Evolutionary conservation across 805 yeast species (phyloP).

Genomic region (Yarrowia osloensis): DNA sequence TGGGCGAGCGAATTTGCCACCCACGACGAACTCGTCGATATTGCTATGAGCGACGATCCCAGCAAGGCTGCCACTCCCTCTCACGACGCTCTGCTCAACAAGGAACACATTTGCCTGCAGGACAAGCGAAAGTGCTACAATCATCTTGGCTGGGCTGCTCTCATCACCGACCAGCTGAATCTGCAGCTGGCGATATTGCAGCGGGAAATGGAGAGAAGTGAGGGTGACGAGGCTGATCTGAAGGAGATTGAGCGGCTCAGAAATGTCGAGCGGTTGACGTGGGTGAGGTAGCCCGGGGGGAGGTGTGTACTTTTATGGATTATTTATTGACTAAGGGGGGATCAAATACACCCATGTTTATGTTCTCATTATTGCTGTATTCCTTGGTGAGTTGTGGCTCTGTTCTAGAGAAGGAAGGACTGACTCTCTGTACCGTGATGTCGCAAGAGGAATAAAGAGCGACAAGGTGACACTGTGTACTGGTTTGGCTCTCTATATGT

Average conservation of each 20-base stretch:
- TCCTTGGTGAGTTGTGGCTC: too few relatives aligned
- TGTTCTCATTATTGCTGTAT: too few relatives aligned
- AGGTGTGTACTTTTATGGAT: neutral
- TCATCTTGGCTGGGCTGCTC: slow-evolving; percentile 22
- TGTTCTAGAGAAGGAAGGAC: too few relatives aligned
- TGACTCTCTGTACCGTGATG: too few relatives aligned
- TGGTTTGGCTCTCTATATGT: too few relatives aligned
- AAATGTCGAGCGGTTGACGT: neutral
- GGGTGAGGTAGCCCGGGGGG: neutral
- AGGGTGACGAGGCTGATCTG: neutral
- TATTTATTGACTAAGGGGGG: neutral
- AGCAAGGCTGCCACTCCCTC: neutral
- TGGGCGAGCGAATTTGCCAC: slow-evolving; percentile 4
- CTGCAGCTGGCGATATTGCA: neutral
- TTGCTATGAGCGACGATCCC: neutral
- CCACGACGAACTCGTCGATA: neutral
- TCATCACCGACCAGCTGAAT: slow-evolving; percentile 11
- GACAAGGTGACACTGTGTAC: too few relatives aligned
- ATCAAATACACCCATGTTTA: neutral
- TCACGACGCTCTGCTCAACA: slow-evolving; percentile 8
- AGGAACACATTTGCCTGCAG: slow-evolving; percentile 1
- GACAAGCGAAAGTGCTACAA: slow-evolving; percentile 28
- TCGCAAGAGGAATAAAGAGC: too few relatives aligned
- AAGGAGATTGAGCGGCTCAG: slow-evolving; percentile 18
- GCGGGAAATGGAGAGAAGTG: neutral